These are phyloP conservation scores for Curvularia lunata DNA, from an alignment of 2,329 filamentous ascomycete genomes.

Conservation along the genomic window DNA sequence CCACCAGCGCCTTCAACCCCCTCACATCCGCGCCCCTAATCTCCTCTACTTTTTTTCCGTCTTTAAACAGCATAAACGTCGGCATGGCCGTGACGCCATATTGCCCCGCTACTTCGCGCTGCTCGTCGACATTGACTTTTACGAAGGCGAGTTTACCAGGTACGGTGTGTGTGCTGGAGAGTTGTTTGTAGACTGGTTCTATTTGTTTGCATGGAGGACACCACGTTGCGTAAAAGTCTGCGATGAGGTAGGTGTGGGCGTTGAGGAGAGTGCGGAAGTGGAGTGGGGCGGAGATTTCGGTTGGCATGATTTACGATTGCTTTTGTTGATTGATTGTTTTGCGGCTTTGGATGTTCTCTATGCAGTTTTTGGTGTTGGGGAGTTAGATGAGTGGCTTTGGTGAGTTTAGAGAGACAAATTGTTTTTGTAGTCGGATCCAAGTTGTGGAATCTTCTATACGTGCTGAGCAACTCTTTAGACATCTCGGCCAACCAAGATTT, in stretches of 20 bases:
- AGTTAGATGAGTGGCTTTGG: neutral
- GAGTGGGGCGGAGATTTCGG: conserved; percentile 40
- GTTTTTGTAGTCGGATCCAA: conserved; percentile 3
- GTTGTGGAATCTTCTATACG: conserved; percentile 30
- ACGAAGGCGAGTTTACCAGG: conserved; percentile 57
- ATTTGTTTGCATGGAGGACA: conserved; percentile 64
- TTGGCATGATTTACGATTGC: conserved; percentile 30
- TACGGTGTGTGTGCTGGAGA: conserved; percentile 57
- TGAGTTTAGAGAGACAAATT: neutral
- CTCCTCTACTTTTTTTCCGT: conserved; percentile 39
- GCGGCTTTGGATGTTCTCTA: neutral
- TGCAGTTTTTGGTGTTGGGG: neutral
- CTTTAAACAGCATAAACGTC: conserved; percentile 44
- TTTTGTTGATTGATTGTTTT: neutral
- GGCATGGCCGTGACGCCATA: conserved; percentile 57
- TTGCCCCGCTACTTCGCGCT: conserved; percentile 56
- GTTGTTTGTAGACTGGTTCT: conserved; percentile 58
- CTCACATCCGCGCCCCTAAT: conserved; percentile 40
- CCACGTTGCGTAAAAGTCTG: conserved; percentile 63
- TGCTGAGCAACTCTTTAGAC: conserved; percentile 7
- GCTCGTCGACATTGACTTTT: conserved; percentile 63
- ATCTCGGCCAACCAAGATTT: conserved; percentile 24
- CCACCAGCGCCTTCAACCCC: conserved; percentile 35
- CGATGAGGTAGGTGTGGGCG: conserved; percentile 51
- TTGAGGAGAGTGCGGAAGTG: conserved; percentile 47